phyloP scores from a whole-genome alignment of 495 filamentous ascomycete genomes.

The Mycothermus thermophilus region DNA sequence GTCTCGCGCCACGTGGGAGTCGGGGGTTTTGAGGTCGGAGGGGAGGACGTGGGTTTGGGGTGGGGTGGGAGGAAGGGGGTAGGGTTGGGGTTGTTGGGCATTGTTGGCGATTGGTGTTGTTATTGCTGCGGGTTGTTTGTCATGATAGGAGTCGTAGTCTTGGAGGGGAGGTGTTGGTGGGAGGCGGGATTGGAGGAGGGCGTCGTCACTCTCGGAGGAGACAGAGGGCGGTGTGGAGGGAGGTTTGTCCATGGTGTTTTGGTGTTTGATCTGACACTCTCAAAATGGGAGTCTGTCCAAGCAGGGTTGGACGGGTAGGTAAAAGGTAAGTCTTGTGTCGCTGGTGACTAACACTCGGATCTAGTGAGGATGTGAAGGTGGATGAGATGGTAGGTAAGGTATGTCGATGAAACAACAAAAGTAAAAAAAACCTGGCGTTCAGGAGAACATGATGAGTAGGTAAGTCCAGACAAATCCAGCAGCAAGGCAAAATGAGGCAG shows the following conservation, averaged over 20 bases:
- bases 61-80: slow-evolving; percentile 61
- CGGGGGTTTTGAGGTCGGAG: slow-evolving; percentile 70
- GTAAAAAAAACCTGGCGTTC: too few relatives aligned
- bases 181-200: slow-evolving; percentile 1
- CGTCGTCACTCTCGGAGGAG: not conserved
- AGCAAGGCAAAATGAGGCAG: too few relatives aligned
- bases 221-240: slow-evolving; percentile 2
- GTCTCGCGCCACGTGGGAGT: slow-evolving; percentile 76
- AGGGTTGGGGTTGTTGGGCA: slow-evolving; percentile 9
- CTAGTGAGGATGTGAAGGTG: too few relatives aligned
- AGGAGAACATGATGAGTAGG: too few relatives aligned
- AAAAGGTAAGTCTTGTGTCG: too few relatives aligned
- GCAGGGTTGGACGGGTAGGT: too few relatives aligned
- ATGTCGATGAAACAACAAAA: too few relatives aligned
- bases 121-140: not conserved
- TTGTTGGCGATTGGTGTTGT: not conserved
- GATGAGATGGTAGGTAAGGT: too few relatives aligned
- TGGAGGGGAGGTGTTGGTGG: slow-evolving; percentile 3
- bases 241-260: slow-evolving; percentile 9
- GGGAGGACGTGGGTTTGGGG: slow-evolving; percentile 49
- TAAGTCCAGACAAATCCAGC: too few relatives aligned
- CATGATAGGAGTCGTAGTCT: slow-evolving; percentile 2
- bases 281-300: too few relatives aligned
- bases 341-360: too few relatives aligned
- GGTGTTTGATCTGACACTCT: too few relatives aligned